phyloP scores from a whole-genome alignment of 352 stramenopile species.

The Phytophthora podocarpi region DNA sequence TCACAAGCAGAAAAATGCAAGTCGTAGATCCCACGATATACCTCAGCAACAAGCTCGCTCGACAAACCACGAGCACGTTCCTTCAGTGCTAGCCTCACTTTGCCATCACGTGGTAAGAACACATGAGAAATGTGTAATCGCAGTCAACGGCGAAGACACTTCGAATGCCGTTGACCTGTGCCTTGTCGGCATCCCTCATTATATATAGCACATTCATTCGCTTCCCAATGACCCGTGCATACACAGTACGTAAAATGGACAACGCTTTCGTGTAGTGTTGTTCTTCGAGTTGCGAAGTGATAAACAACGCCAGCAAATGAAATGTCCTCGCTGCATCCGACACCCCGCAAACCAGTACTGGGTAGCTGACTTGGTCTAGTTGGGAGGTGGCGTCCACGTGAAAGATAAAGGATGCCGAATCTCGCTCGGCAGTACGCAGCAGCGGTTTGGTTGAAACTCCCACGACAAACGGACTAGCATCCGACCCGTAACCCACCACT shows the following conservation, averaged over 20 bases:
- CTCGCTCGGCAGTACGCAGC: background rate
- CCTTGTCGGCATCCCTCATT: constrained; percentile 7
- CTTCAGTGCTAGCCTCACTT: background rate
- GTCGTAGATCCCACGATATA: constrained; percentile 1
- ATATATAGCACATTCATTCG: background rate
- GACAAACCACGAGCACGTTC: background rate
- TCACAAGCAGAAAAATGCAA: background rate
- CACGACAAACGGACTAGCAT: background rate
- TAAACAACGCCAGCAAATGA: constrained; percentile 10
- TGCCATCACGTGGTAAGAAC: constrained; percentile 8
- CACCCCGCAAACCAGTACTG: constrained; percentile 1
- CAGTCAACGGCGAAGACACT: background rate
- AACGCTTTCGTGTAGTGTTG: constrained; percentile 3
- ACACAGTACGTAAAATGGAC: background rate
- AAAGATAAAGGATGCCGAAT: background rate
- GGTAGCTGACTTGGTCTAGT: background rate
- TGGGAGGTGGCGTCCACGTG: constrained; percentile 17
- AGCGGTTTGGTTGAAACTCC: background rate
- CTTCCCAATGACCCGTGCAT: background rate
- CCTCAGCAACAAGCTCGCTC: background rate
- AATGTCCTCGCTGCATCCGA: background rate
- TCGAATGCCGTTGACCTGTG: constrained; percentile 6
- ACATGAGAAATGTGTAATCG: background rate
- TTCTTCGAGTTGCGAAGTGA: constrained; percentile 9
- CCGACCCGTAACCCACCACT: background rate